Base-by-base conservation (phyloP, 2,329 filamentous ascomycete genomes). In the Pseudopithomyces maydicus region DNA sequence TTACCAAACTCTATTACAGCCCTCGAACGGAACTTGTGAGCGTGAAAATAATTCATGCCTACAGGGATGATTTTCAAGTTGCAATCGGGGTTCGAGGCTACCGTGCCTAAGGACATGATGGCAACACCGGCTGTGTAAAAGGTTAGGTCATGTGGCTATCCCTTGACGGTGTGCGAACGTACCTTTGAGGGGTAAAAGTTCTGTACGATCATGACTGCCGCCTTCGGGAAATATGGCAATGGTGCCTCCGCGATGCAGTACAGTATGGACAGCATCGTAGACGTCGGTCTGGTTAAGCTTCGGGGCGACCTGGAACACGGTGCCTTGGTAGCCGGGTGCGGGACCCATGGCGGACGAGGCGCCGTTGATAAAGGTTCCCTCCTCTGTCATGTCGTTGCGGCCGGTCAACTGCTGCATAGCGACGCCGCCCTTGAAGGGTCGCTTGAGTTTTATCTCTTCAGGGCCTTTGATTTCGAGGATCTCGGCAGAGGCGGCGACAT, bases 1-100 rank as follows among this genome's bases (percentile, higher is more conserved):
- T 87, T 88, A 8, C 95, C 95, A 68, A 98, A 99, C 73, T 99
- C 95, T 58, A 98, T 88, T 4, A 99, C 94, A 35, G 94, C 95
- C 73, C 95, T 87, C 62, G 94, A 98, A 44, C 94, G 90, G 78
- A 99, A 99, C 76, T 98, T 99, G 83, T 99, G 94, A 0, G 94
- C 91, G 77, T 98, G 94, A 79, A 99, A 99, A 78, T 99, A 99
- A 78, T 99, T 99, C 94, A 99, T 97, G 68, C 94, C 94, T 50
- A 95, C 93, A 3, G 95, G 95, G 22, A 99, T 91, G 67, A 99
- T 97, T 77, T 93, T 96, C 59, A 99, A 81, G 29, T 91, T 92
- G 71, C 91, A 97, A 62, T 94, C 84, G 2, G 93, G 93, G 59
- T 93, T 87, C 55, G 92, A 88, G 5, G 91, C 92, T 50, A 98